These are phyloP conservation scores for Trichoderma gamsii DNA, from an alignment of 495 filamentous ascomycete genomes.

Conservation along the genomic window DNA sequence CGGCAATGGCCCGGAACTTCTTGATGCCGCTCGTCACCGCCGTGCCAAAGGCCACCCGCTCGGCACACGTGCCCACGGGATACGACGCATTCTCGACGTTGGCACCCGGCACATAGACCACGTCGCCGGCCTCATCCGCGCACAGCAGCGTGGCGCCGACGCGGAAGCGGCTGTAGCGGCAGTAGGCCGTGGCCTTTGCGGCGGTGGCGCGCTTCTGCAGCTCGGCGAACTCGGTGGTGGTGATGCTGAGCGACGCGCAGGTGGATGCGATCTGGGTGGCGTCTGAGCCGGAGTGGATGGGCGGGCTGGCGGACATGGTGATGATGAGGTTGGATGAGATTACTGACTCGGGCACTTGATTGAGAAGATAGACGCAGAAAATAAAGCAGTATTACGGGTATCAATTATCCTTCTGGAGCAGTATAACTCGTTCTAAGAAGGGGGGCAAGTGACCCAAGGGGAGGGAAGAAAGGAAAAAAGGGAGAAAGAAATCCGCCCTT, in stretches of 20 bases:
- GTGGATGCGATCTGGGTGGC: slow-evolving; percentile 23
- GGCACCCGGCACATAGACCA: slow-evolving; percentile 63
- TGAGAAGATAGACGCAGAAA: too few species aligned
- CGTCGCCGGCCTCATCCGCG: slow-evolving; percentile 45
- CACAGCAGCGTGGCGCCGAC: slow-evolving; percentile 81
- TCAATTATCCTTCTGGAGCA: background rate
- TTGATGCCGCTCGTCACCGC: slow-evolving; percentile 65
- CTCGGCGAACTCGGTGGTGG: slow-evolving; percentile 51
- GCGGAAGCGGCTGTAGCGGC: slow-evolving; percentile 89
- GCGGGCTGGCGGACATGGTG: slow-evolving; percentile 15
- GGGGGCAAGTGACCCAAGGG: background rate
- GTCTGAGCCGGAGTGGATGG: slow-evolving; percentile 25
- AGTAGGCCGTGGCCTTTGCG: slow-evolving; percentile 75
- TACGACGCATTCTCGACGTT: slow-evolving; percentile 95
- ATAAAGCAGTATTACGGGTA: too few species aligned
- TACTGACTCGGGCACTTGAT: background rate
- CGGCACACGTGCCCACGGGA: slow-evolving; percentile 90
- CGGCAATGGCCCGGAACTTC: slow-evolving; percentile 75
- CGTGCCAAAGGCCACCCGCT: slow-evolving; percentile 74
- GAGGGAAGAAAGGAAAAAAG: background rate
- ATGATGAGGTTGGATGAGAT: background rate
- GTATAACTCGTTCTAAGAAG: background rate
- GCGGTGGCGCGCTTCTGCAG: slow-evolving; percentile 53
- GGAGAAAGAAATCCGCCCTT: background rate
- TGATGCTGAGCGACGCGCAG: slow-evolving; percentile 44